These are phyloP conservation scores for Cercospora citrullina DNA, from an alignment of 2,329 filamentous ascomycete genomes.

Conservation along the genomic window DNA sequence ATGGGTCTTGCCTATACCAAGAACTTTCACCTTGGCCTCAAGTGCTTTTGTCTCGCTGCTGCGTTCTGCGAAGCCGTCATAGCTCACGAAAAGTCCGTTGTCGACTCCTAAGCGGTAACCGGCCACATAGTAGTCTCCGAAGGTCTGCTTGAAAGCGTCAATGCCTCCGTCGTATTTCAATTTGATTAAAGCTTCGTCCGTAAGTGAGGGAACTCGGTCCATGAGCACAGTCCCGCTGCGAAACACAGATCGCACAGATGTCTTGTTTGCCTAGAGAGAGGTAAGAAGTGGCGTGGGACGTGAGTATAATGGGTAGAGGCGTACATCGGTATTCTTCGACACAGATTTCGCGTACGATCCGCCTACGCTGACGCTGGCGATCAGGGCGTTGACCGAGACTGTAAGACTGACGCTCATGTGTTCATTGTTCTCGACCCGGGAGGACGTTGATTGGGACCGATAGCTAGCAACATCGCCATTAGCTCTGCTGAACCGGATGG, in stretches of 20 bases:
- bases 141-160: not conserved
- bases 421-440: not conserved
- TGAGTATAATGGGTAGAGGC: not conserved
- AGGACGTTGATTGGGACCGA: not conserved
- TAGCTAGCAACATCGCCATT: not conserved
- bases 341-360: not conserved
- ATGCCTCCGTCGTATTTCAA: not conserved
- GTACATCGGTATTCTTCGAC: not conserved
- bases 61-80: not conserved
- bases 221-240: not conserved
- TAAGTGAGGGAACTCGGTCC: not conserved
- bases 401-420: not conserved
- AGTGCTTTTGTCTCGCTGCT: not conserved
- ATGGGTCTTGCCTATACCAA: not conserved
- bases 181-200: not conserved
- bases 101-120: not conserved
- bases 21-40: not conserved
- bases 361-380: not conserved
- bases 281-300: not conserved
- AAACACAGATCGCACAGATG: not conserved
- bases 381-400: not conserved
- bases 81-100: not conserved
- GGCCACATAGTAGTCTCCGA: not conserved
- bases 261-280: not conserved
- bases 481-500: not conserved